Conservation (phyloP, 306 rosid genomes). For the Ormosia emarginata region DNA sequence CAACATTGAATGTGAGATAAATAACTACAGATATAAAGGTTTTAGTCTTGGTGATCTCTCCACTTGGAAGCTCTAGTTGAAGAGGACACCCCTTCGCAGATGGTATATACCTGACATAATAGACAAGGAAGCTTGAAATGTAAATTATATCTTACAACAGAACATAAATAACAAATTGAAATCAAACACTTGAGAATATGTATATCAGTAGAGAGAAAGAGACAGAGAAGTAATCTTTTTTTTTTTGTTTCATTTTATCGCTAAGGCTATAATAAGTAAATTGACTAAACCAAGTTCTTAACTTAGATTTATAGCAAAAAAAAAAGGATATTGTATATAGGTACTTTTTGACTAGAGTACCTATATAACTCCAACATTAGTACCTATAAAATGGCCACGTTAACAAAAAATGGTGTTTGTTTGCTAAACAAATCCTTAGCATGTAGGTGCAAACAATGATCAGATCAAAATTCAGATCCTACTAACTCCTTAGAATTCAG, state of each 20-base stretch:
- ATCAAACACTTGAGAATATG: constrained; percentile 3
- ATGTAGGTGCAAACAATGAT: too few relatives aligned
- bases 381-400: too few relatives aligned
- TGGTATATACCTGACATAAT: constrained; percentile 69
- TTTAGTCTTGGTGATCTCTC: constrained; percentile 79
- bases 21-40: constrained; percentile 92
- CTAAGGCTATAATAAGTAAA: neutral
- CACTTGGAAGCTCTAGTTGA: constrained; percentile 74
- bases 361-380: constrained; percentile 50
- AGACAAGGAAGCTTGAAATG: constrained; percentile 18
- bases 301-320: neutral
- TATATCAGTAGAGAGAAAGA: constrained; percentile 2
- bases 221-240: neutral
- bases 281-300: neutral
- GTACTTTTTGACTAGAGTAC: too few relatives aligned
- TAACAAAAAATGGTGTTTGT: too few relatives aligned
- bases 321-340: constrained; percentile 35
- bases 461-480: too few relatives aligned
- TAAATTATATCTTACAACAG: neutral
- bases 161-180: constrained; percentile 8
- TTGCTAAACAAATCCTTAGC: too few relatives aligned
- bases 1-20: constrained; percentile 21
- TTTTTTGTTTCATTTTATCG: neutral
- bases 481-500: too few relatives aligned
- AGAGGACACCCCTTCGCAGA: constrained; percentile 95